phyloP scores from a whole-genome alignment of 2,329 filamentous ascomycete species.

The Knoxdaviesia capensis region DNA sequence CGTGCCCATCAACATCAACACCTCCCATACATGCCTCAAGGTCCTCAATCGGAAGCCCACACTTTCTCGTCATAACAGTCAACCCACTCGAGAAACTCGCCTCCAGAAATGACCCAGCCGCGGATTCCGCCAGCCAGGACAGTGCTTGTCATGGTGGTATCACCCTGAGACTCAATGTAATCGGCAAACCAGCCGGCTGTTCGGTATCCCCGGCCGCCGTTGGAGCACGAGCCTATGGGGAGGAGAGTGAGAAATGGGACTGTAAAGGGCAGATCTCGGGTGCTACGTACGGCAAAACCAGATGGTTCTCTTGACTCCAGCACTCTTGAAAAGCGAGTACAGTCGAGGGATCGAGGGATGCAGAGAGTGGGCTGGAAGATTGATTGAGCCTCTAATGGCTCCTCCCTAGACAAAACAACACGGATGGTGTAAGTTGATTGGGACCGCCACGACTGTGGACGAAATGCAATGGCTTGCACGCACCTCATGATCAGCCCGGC shows the following conservation, averaged over 20 bases:
- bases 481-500: slow-evolving; percentile 24
- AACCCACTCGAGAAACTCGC: slow-evolving; percentile 25
- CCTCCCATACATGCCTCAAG: no score
- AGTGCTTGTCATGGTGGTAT: slow-evolving; percentile 23
- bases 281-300: slow-evolving; percentile 25
- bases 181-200: slow-evolving; percentile 34
- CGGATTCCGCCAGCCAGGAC: slow-evolving; percentile 30
- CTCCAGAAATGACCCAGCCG: slow-evolving; percentile 28
- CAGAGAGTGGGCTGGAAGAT: slow-evolving; percentile 26
- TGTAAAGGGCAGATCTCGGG: not conserved
- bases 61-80: slow-evolving; percentile 16
- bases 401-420: slow-evolving; percentile 22
- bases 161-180: slow-evolving; percentile 19
- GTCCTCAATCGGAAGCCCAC: no score
- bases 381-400: slow-evolving; percentile 31
- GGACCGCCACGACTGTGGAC: not conserved
- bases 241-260: slow-evolving; percentile 18
- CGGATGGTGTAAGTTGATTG: not conserved
- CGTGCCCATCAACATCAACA: no score
- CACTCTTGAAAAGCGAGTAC: slow-evolving; percentile 20
- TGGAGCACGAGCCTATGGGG: slow-evolving; percentile 30
- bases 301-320: slow-evolving; percentile 18
- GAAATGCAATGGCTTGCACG: not conserved
- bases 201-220: slow-evolving; percentile 10
- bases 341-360: slow-evolving; percentile 20